phyloP scores from a whole-genome alignment of 2,329 filamentous ascomycete genomes.

The Cercospora canescens region DNA sequence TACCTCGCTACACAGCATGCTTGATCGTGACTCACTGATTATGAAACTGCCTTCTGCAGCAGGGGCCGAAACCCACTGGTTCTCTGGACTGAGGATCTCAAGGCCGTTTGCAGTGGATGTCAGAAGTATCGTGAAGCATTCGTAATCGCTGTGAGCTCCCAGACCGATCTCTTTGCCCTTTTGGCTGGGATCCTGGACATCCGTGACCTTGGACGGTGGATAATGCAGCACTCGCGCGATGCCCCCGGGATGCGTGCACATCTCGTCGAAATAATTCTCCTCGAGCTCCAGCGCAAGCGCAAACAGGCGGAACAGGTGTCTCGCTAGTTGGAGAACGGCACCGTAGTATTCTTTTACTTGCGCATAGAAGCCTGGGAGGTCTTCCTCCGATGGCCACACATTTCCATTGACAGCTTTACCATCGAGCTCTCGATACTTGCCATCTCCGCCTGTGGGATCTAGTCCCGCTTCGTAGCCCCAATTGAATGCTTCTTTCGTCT shows the following conservation, averaged over 20 bases:
- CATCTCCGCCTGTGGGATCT: slow-evolving; percentile 44
- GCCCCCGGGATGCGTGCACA: slow-evolving; percentile 43
- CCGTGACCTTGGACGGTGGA: slow-evolving; percentile 33
- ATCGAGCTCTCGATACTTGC: slow-evolving; percentile 43
- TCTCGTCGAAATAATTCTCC: slow-evolving; percentile 42
- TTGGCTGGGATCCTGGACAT: slow-evolving; percentile 15
- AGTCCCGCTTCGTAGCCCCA: slow-evolving; percentile 44
- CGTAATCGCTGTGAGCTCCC: slow-evolving; percentile 39
- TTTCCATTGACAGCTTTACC: slow-evolving; percentile 39
- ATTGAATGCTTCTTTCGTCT: slow-evolving; percentile 47
- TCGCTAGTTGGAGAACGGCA: slow-evolving; percentile 39
- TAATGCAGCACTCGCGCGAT: slow-evolving; percentile 45
- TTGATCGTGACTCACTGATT: slow-evolving; percentile 35
- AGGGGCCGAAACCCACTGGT: slow-evolving; percentile 47
- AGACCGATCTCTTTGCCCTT: slow-evolving; percentile 39
- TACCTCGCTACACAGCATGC: neutral
- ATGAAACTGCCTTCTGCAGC: slow-evolving; percentile 48
- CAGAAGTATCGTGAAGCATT: slow-evolving; percentile 35
- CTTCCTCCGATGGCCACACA: slow-evolving; percentile 42
- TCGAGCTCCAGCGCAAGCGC: slow-evolving; percentile 40
- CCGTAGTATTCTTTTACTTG: slow-evolving; percentile 42
- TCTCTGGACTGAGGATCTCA: slow-evolving; percentile 38
- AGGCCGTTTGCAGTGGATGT: slow-evolving; percentile 30
- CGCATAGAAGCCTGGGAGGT: slow-evolving; percentile 42
- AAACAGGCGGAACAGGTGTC: slow-evolving; percentile 45